Evolutionary conservation across 345 rosid species (phyloP), one percentile per base, ranked within the genome.

Genomic region (Dipteronia dyeriana): DNA sequence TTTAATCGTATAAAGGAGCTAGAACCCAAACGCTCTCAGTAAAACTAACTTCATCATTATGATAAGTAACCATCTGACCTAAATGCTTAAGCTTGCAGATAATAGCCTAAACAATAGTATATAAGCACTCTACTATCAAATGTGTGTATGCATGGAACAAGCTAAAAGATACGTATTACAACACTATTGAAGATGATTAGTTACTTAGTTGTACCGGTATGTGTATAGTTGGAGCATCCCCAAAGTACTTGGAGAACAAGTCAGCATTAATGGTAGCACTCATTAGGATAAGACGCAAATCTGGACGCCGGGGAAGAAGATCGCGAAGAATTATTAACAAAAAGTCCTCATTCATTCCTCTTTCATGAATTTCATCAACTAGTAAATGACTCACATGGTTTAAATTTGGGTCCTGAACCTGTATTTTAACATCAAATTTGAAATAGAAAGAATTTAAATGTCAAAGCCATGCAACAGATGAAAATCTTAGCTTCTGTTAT

Each of bases 321-420:
- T 95, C 98, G 7, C 88, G 90, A 79, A 93, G 83, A 81, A 95
- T 95, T 79, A 95, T 95, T 69, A 93, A 78, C 22, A 95, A 86
- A 77, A 95, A 95, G 88, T 95, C 98, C 78, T 95, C 99, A 77
- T 95, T 91, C 91, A 95, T 91, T 86, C 99, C 99, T 85, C 99
- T 90, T 84, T 95, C 99, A 76, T 93, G 98, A 83, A 93, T 95
- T 84, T 95, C 99, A 86, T 95, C 99, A 77, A 95, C 98, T 53
- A 95, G 87, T 88, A 95, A 87, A 88, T 95, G 97, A 88, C 92
- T 95, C 76, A 92, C 86, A 66, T 90, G 91, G 68, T 86, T 90
- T 83, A 95, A 79, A 77, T 90, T 76, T 20, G 95, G 97, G 84
- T 95, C 97, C 79, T 88, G 91, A 82, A 91, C 92, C 99, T 95